Evolutionary conservation across 345 rosid genomes (phyloP), one percentile per base, ranked within the genome.

Genomic region (Bretschneidera sinensis): DNA sequence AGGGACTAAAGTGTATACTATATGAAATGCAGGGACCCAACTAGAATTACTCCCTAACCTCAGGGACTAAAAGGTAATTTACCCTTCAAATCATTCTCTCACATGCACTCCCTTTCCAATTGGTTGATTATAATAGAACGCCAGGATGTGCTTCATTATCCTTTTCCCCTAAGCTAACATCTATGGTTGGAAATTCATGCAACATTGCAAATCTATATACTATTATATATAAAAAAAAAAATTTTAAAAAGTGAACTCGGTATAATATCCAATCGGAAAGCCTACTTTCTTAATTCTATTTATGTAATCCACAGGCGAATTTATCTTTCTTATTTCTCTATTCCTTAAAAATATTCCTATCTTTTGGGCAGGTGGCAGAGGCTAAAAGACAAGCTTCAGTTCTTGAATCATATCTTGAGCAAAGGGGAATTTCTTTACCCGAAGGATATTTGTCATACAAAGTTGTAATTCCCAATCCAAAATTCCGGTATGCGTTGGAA

Each of bases 391-490:
- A 80, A 67, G 86, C 82, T 76, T 76, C 76, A 22, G 64, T 92
- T 74, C 94, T 92, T 62, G 89, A 85, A 77, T 81, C 91, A 58
- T 92, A 92, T 77, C 84, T 89, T 70, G 91, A 87, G 60, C 98
- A 87, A 74, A 83, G 96, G 64, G 97, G 98, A 33, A 74, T 89
- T 72, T 55, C 85, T 67, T 67, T 92, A 43, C 91, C 83, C 4
- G 88, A 87, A 63, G 98, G 87, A 66, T 85, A 81, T 60, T 49
- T 89, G 59, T 83, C 97, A 59, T 83, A 71, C 80, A 89, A 89
- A 87, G 91, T 92, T 70, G 73, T 92, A 21, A 66, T 92, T 62
- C 94, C 98, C 56, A 85, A 89, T 78, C 97, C 98, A 21, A 87
- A 81, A 61, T 92, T 83, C 73, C 67, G 79, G 98, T 92, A 82